Conservation (phyloP, 441 rosid species). For the Viola pubescens region DNA sequence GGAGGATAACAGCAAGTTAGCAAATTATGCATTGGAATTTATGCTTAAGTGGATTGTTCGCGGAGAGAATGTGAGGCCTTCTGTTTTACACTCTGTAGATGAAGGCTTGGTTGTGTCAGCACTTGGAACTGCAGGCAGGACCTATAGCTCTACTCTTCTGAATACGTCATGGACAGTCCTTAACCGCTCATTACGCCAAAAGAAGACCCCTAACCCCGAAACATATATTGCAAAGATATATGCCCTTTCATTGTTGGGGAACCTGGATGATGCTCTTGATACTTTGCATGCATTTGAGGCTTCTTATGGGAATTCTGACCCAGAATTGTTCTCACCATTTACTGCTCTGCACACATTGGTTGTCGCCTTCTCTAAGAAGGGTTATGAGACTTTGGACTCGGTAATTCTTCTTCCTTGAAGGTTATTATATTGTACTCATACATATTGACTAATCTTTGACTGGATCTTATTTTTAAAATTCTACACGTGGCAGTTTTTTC, state of each 20-base stretch:
- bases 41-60: constrained; percentile 74
- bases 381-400: constrained; percentile 80
- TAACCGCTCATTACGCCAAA: constrained; percentile 52
- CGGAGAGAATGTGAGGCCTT: constrained; percentile 58
- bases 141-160: constrained; percentile 50
- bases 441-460: no score
- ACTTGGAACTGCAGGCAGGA: constrained; percentile 84
- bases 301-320: constrained; percentile 37
- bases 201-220: constrained; percentile 62
- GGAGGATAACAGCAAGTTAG: constrained; percentile 70
- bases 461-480: neutral
- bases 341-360: constrained; percentile 70
- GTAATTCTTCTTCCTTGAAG: constrained; percentile 31
- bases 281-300: constrained; percentile 68
- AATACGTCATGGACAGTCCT: constrained; percentile 83
- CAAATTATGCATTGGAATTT: constrained; percentile 73
- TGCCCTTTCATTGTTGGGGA: constrained; percentile 69
- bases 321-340: constrained; percentile 79
- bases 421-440: no score
- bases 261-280: constrained; percentile 62
- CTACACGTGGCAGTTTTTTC: neutral
- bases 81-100: constrained; percentile 54
- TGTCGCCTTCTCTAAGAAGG: constrained; percentile 76
- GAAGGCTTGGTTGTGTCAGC: constrained; percentile 74
- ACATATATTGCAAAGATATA: constrained; percentile 69